These are phyloP conservation scores for Fraxinus quadrangulata DNA, from an alignment of 257 asterid genomes.

Conservation along the genomic window DNA sequence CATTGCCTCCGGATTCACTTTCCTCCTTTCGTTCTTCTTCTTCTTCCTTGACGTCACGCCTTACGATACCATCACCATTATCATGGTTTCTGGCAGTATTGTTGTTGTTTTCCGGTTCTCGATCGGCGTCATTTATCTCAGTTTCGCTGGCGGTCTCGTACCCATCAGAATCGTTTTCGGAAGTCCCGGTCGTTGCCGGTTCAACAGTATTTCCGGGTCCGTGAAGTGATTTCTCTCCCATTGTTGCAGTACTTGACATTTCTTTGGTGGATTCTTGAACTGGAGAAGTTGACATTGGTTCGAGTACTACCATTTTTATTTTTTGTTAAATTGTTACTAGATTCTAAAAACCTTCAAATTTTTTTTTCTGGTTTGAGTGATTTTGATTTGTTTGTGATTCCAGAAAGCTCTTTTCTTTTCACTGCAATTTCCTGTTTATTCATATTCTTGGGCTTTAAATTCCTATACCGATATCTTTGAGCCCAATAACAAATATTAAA, in stretches of 20 bases:
- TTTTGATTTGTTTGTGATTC: conserved; percentile 24
- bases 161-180: conserved; percentile 70
- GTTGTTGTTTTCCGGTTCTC: conserved; percentile 27
- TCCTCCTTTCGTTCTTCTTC: conserved; percentile 34
- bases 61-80: conserved; percentile 28
- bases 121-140: conserved; percentile 52
- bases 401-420: conserved; percentile 24
- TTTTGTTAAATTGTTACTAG: background rate
- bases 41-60: conserved; percentile 28
- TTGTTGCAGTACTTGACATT: conserved; percentile 3
- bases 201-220: background rate
- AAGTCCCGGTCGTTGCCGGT: conserved; percentile 18
- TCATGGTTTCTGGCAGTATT: conserved; percentile 13
- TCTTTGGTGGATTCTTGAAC: conserved; percentile 30
- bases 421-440: background rate
- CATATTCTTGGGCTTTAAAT: background rate
- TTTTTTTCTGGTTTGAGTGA: background rate
- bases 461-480: background rate
- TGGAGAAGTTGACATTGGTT: conserved; percentile 17
- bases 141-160: conserved; percentile 93
- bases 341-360: conserved; percentile 3
- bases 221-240: background rate
- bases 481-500: background rate
- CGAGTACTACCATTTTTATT: conserved; percentile 55
- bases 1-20: conserved; percentile 23